A percentile compares a stretch with the other conserved stretches of the same genome.
Conservation (phyloP, 75 land plant species). For the Pinus taeda region DNA sequence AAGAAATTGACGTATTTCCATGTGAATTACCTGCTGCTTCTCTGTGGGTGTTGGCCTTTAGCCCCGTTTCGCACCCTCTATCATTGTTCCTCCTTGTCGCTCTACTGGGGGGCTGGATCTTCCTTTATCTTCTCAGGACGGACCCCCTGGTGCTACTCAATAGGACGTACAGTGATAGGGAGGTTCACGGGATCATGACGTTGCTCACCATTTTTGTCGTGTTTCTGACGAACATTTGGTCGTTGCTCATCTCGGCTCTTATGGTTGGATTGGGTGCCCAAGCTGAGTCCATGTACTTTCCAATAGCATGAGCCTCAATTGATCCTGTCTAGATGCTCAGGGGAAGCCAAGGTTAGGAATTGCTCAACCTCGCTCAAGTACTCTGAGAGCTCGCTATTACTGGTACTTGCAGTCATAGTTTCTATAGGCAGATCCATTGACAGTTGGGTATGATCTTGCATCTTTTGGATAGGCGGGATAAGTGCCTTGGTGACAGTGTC, state of each 20-base stretch:
- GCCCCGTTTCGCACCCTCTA: slow-evolving; percentile 47
- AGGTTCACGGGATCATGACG: slow-evolving; percentile 25
- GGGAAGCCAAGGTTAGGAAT: no score
- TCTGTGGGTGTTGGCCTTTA: slow-evolving; percentile 22
- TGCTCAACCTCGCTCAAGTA: no score
- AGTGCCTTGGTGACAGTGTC: no score
- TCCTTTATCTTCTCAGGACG: slow-evolving; percentile 47
- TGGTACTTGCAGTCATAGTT: no score
- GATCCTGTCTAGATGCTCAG: no score
- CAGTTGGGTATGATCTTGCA: no score
- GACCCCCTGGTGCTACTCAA: slow-evolving; percentile 43
- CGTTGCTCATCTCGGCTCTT: slow-evolving; percentile 42
- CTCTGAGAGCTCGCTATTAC: no score
- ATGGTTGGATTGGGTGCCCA: no score
- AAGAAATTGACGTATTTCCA: slow-evolving; percentile 61
- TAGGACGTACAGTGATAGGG: slow-evolving; percentile 28
- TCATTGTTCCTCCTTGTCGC: slow-evolving; percentile 38
- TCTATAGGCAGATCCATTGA: no score
- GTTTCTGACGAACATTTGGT: slow-evolving; percentile 38
- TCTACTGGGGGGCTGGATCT: slow-evolving; percentile 44
- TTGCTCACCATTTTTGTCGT: slow-evolving; percentile 30
- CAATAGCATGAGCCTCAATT: no score
- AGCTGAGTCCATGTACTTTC: no score
- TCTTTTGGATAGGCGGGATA: no score
- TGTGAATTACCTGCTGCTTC: slow-evolving; percentile 38